A percentile compares a stretch with the other conserved stretches of the same genome.
Evolutionary conservation across 2,329 filamentous ascomycete species (phyloP).

Genomic region (Chaetomium globosum): DNA sequence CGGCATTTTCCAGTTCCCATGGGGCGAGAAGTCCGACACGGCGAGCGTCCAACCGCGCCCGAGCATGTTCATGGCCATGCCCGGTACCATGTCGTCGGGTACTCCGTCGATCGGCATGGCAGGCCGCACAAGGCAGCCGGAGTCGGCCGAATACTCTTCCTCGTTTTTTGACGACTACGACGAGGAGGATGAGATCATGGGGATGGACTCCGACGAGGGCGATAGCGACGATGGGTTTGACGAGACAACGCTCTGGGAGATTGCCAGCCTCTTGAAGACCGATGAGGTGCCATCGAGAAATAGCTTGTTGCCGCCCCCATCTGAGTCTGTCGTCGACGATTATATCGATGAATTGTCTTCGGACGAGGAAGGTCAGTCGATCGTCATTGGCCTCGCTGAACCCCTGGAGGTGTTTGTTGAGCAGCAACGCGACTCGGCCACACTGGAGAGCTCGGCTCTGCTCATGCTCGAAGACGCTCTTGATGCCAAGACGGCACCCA

Average conservation of each 20-base stretch:
- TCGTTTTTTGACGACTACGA: slow-evolving; percentile 66
- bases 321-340: slow-evolving; percentile 40
- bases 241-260: slow-evolving; percentile 65
- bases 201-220: slow-evolving; percentile 41
- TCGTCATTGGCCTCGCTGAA: slow-evolving; percentile 42
- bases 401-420: slow-evolving; percentile 31
- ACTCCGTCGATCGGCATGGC: slow-evolving; percentile 41
- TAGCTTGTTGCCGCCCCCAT: slow-evolving; percentile 50
- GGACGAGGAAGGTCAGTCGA: slow-evolving; percentile 40
- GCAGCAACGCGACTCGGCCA: slow-evolving; percentile 26
- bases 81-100: slow-evolving; percentile 54
- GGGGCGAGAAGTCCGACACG: slow-evolving; percentile 65
- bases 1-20: slow-evolving; percentile 67
- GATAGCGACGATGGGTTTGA: slow-evolving; percentile 59
- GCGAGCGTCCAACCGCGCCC: slow-evolving; percentile 49
- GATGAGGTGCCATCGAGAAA: slow-evolving; percentile 55
- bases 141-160: slow-evolving; percentile 48
- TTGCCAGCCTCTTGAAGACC: slow-evolving; percentile 60
- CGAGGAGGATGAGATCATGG: slow-evolving; percentile 48
- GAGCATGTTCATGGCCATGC: slow-evolving; percentile 51
- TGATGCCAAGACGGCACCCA: slow-evolving; percentile 18
- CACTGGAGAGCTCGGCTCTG: slow-evolving; percentile 39
- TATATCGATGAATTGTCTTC: slow-evolving; percentile 42
- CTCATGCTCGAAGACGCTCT: slow-evolving; percentile 30
- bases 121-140: slow-evolving; percentile 43